Percentiles rank a stretch among this genome's conserved stretches.
Evolutionary conservation across 1,139 yeast species (phyloP).

Genomic region (Eremothecium gossypii): DNA sequence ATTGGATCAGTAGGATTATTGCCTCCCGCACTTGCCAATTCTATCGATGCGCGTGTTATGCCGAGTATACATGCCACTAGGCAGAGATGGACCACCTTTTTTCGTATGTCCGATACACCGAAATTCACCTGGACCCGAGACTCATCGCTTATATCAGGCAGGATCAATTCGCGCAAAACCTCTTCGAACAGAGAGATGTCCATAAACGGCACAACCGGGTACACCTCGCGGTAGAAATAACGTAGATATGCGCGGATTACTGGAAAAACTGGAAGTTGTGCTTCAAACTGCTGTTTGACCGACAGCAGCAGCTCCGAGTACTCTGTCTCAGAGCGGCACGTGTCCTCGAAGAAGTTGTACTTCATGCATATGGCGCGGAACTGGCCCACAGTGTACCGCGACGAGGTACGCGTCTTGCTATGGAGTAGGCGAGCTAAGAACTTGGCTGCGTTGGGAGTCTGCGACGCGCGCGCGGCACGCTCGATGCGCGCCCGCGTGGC

Average conservation of each 20-base stretch:
- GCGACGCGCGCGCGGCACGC: neutral
- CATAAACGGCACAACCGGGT: conserved; percentile 19
- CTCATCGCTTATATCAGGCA: conserved; percentile 1
- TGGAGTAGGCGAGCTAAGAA: neutral
- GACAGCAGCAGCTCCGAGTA: conserved; percentile 22
- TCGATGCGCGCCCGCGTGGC: neutral
- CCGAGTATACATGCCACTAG: conserved; percentile 3
- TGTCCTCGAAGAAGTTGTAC: conserved; percentile 3
- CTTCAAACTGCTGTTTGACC: conserved; percentile 17
- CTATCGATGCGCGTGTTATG: conserved; percentile 2
- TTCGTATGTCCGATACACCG: conserved; percentile 3
- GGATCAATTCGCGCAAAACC: conserved; percentile 2
- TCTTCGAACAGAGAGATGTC: conserved; percentile 17
- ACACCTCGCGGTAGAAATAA: conserved; percentile 15
- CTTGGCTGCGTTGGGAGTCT: neutral
- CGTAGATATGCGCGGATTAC: conserved; percentile 4
- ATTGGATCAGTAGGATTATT: neutral
- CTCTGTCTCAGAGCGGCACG: conserved; percentile 7
- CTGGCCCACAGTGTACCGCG: conserved; percentile 1
- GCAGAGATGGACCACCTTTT: conserved; percentile 6
- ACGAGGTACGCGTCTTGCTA: neutral
- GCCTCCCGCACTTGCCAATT: conserved; percentile 1
- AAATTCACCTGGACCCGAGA: conserved; percentile 1
- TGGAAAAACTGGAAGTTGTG: conserved; percentile 3
- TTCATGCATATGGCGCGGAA: conserved; percentile 4